Evolutionary conservation across 495 filamentous ascomycete species (phyloP).

Genomic region (Penicillium odoratum): DNA sequence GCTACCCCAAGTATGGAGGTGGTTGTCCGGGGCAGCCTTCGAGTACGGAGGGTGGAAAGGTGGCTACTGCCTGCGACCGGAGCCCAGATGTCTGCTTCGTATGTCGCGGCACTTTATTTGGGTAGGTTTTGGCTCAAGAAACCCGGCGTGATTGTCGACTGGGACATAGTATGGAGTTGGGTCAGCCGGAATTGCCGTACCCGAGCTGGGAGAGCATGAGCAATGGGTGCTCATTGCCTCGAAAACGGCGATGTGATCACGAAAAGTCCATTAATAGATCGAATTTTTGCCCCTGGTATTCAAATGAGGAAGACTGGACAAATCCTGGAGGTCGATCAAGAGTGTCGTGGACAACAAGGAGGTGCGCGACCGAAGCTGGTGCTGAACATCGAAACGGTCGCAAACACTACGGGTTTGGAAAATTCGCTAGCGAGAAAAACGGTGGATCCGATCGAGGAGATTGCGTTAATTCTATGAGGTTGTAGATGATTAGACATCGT

Average conservation of each 20-base stretch:
- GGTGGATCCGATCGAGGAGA: slow-evolving; percentile 7
- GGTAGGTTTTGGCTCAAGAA: slow-evolving; percentile 33
- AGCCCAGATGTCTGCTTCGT: slow-evolving; percentile 45
- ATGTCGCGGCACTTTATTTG: slow-evolving; percentile 43
- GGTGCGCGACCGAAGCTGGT: slow-evolving; percentile 34
- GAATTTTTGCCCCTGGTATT: slow-evolving; percentile 17
- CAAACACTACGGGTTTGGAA: slow-evolving; percentile 14
- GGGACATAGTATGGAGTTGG: slow-evolving; percentile 39
- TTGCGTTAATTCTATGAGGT: not conserved
- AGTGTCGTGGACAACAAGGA: slow-evolving; percentile 27
- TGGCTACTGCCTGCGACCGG: slow-evolving; percentile 39
- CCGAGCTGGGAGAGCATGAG: slow-evolving; percentile 15
- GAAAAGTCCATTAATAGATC: not conserved
- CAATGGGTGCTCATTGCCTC: slow-evolving; percentile 3
- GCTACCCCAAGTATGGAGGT: slow-evolving; percentile 28
- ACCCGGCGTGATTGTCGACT: slow-evolving; percentile 35
- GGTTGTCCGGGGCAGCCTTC: slow-evolving; percentile 29
- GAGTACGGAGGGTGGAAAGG: slow-evolving; percentile 39
- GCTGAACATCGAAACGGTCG: slow-evolving; percentile 25
- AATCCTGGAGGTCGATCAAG: slow-evolving; percentile 30
- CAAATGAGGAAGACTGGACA: slow-evolving; percentile 37
- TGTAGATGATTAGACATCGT: not conserved
- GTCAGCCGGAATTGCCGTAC: slow-evolving; percentile 27
- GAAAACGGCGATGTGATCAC: not conserved
- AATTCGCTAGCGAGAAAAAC: slow-evolving; percentile 1